phyloP scores from a whole-genome alignment of 108 stramenopile genomes.

The Mediolabrus comicus region DNA sequence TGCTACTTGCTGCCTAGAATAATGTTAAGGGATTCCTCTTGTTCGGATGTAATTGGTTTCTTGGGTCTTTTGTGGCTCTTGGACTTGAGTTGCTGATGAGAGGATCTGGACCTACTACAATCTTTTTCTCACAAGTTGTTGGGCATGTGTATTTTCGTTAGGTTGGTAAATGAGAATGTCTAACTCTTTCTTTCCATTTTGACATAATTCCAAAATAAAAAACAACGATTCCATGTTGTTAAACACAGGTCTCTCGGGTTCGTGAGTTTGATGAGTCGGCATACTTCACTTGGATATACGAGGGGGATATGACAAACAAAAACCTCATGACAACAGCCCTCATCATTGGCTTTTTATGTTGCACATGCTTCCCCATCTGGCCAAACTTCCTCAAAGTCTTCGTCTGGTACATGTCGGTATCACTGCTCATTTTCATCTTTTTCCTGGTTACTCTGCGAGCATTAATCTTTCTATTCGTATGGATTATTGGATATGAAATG shows the following conservation, averaged over 20 bases:
- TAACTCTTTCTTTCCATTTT: not conserved
- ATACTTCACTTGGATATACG: conserved; percentile 97
- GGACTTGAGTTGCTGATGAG: conserved; percentile 34
- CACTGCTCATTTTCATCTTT: conserved; percentile 92
- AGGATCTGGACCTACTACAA: conserved; percentile 52
- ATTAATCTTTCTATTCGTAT: conserved; percentile 89
- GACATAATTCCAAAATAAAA: conserved; percentile 2
- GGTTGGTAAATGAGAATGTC: not conserved
- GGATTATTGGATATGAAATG: conserved; percentile 95
- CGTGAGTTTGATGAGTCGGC: conserved; percentile 91
- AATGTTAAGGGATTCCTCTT: conserved; percentile 49
- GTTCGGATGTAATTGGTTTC: conserved; percentile 37
- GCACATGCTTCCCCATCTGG: conserved; percentile 98
- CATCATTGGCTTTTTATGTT: conserved; percentile 91
- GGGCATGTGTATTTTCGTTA: not conserved
- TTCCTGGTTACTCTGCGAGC: conserved; percentile 85
- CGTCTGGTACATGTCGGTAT: conserved; percentile 98
- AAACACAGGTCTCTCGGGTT: conserved; percentile 63
- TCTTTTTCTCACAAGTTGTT: not conserved
- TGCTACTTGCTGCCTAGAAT: conserved; percentile 52
- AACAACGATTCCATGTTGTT: not conserved
- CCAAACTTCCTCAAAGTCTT: conserved; percentile 95
- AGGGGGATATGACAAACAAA: conserved; percentile 91
- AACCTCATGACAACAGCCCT: conserved; percentile 92
- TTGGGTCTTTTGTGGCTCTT: conserved; percentile 17